phyloP scores from a whole-genome alignment of 345 rosid genomes.

The Corchorus olitorius region DNA sequence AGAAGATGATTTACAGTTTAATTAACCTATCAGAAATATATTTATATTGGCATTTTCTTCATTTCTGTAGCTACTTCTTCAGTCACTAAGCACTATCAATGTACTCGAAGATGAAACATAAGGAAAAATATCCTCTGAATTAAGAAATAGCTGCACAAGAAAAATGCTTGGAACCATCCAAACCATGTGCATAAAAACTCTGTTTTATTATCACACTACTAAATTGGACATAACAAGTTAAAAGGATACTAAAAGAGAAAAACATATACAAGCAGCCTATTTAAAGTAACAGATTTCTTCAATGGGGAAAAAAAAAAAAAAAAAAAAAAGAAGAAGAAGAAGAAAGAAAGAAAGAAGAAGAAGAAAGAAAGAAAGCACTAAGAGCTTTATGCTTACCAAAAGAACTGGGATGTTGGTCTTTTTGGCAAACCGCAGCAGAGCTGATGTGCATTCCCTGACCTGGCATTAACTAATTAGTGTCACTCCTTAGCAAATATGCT shows the following conservation, averaged over 20 bases:
- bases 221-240: neutral
- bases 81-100: neutral
- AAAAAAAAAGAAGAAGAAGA: no score
- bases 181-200: neutral
- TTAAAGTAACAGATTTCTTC: no score
- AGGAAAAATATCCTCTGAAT: neutral
- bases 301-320: no score
- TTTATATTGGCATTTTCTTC: neutral
- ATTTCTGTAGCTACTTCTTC: neutral
- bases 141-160: neutral
- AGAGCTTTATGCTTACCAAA: constrained; percentile 58
- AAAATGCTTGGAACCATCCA: constrained; percentile 3
- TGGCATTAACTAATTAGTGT: constrained; percentile 31
- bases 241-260: neutral
- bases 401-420: constrained; percentile 78
- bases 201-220: neutral
- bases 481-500: constrained; percentile 10
- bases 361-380: neutral
- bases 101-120: neutral
- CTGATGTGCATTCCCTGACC: constrained; percentile 93
- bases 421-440: constrained; percentile 88
- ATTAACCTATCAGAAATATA: neutral
- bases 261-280: constrained; percentile 1
- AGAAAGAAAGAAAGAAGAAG: no score
- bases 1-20: neutral